A percentile compares a stretch with the other conserved stretches of the same genome.
Evolutionary conservation across 805 yeast species (phyloP).

Genomic region (Blastobotrys attinorum): DNA sequence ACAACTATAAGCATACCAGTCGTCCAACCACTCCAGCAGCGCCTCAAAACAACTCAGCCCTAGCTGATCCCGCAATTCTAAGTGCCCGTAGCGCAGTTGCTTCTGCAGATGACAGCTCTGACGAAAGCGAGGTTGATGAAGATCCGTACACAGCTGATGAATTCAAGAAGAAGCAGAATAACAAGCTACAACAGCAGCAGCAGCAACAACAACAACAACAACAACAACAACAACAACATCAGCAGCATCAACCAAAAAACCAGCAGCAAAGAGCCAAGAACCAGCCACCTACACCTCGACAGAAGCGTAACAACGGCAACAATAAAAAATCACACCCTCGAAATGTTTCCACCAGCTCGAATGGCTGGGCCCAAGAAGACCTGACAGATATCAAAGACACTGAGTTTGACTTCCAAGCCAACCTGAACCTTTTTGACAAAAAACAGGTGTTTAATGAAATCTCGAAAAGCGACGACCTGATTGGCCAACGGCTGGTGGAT

Average conservation of each 20-base stretch:
- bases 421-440: slow-evolving; percentile 76
- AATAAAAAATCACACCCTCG: slow-evolving; percentile 19
- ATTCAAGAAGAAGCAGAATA: slow-evolving; percentile 1
- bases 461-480: slow-evolving; percentile 52
- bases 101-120: slow-evolving; percentile 2
- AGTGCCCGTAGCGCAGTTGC: slow-evolving; percentile 1
- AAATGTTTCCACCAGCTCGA: not conserved
- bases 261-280: not conserved
- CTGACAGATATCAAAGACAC: slow-evolving; percentile 39
- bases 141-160: slow-evolving; percentile 10
- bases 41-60: not conserved
- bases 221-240: slow-evolving; percentile 1
- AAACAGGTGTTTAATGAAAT: slow-evolving; percentile 70
- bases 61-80: slow-evolving; percentile 8
- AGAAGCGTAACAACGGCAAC: slow-evolving; percentile 3
- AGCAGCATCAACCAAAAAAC: not conserved
- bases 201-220: not conserved
- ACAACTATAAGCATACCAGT: not conserved
- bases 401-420: slow-evolving; percentile 84
- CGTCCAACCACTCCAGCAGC: slow-evolving; percentile 3
- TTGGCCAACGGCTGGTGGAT: slow-evolving; percentile 61
- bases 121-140: slow-evolving; percentile 8
- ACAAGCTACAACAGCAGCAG: slow-evolving; percentile 1
- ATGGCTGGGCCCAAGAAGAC: slow-evolving; percentile 11
- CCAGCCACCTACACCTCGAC: slow-evolving; percentile 3